These are phyloP conservation scores for Naganishia vaughanmartiniae DNA, from an alignment of 768 basidiomycete species.

Conservation along the genomic window DNA sequence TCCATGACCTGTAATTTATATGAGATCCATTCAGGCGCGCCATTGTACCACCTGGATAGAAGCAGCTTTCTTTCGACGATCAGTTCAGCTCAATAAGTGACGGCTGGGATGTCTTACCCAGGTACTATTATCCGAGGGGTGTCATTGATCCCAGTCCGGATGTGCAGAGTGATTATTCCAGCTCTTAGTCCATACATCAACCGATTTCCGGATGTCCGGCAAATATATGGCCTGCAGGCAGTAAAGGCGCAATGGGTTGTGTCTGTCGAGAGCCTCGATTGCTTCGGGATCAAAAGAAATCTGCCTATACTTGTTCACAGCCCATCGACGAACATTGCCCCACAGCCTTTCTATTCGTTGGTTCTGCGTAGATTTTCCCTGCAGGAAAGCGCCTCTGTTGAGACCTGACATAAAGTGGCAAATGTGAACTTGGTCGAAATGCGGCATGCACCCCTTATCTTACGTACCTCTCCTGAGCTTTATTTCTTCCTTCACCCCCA, in stretches of 20 bases:
- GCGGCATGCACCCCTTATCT: too few relatives aligned
- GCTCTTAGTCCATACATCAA: neutral
- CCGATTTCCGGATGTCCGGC: neutral
- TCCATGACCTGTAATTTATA: too few relatives aligned
- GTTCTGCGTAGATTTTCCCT: slow-evolving; percentile 7
- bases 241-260: neutral
- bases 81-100: too few relatives aligned
- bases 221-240: slow-evolving; percentile 5
- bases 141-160: neutral
- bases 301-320: neutral
- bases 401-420: neutral
- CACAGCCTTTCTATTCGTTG: neutral
- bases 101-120: too few relatives aligned
- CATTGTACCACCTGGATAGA: too few relatives aligned
- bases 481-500: neutral
- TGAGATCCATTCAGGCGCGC: too few relatives aligned
- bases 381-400: neutral
- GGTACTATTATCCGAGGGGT: neutral
- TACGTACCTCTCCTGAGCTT: neutral
- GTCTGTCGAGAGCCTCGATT: neutral
- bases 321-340: neutral
- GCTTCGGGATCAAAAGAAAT: neutral
- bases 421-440: neutral
- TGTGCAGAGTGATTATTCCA: neutral
- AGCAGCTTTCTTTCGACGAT: too few relatives aligned